Evolutionary conservation across 2,329 filamentous ascomycete genomes (phyloP).

Genomic region (Hirsutella thompsonii): DNA sequence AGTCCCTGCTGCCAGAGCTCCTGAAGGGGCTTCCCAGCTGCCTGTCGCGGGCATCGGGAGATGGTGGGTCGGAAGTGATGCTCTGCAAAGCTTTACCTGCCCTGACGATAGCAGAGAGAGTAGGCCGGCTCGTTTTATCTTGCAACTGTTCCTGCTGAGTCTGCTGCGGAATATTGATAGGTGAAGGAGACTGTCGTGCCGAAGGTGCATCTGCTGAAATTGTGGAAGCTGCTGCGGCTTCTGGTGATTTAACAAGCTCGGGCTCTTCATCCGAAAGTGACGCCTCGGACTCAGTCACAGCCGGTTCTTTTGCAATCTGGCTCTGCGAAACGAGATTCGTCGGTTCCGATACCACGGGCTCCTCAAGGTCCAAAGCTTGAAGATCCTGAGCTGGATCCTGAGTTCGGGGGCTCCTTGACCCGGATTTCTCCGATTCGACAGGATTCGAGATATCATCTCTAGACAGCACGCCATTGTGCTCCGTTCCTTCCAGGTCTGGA

Average conservation of each 20-base stretch:
- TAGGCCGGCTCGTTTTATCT: slow-evolving; percentile 24
- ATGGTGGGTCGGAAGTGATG: slow-evolving; percentile 45
- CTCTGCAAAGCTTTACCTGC: slow-evolving; percentile 43
- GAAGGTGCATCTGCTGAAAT: slow-evolving; percentile 19
- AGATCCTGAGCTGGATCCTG: too few species aligned
- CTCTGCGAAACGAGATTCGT: too few species aligned
- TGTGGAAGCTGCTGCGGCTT: slow-evolving; percentile 10
- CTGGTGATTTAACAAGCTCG: slow-evolving; percentile 5
- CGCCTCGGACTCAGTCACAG: slow-evolving; percentile 5
- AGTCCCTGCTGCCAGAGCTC: slow-evolving; percentile 22
- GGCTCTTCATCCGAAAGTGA: slow-evolving; percentile 4
- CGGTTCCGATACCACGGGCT: too few species aligned
- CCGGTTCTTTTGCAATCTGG: too few species aligned
- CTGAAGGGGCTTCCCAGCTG: slow-evolving; percentile 44
- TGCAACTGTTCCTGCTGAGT: slow-evolving; percentile 13
- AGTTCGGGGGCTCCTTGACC: too few species aligned
- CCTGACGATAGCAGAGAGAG: slow-evolving; percentile 44
- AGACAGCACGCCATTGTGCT: too few species aligned
- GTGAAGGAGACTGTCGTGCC: slow-evolving; percentile 23
- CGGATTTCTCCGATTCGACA: too few species aligned
- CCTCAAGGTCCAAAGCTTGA: too few species aligned
- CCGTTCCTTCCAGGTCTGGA: too few species aligned
- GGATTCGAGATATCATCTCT: too few species aligned
- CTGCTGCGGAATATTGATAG: slow-evolving; percentile 19
- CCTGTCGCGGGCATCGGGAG: slow-evolving; percentile 36